A percentile compares a stretch with the other conserved stretches of the same genome.
These are phyloP conservation scores for Trichoderma citrinoviride DNA, from an alignment of 2,329 filamentous ascomycete genomes.

Conservation along the genomic window DNA sequence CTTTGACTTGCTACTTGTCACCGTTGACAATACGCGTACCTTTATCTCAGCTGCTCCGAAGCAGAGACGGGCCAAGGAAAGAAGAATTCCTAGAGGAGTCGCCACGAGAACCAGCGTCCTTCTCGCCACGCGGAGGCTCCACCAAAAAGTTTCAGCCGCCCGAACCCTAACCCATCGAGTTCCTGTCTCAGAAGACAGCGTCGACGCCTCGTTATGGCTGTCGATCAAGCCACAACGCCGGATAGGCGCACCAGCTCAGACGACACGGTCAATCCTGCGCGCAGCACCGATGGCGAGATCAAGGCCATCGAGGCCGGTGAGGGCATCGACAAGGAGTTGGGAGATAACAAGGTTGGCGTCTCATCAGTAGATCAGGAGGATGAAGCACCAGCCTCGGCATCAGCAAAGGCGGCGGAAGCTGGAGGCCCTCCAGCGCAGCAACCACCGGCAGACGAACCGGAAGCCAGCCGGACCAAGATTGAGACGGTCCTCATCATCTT, in stretches of 20 bases:
- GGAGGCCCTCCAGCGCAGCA: constrained; percentile 9
- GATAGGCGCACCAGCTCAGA: constrained; percentile 32
- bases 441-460: constrained; percentile 29
- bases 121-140: constrained; percentile 13
- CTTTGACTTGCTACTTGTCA: background rate
- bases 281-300: constrained; percentile 23
- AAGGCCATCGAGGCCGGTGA: constrained; percentile 5
- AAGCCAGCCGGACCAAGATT: constrained; percentile 38
- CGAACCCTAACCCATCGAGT: background rate
- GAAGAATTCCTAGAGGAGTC: background rate
- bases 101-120: background rate
- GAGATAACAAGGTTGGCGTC: constrained; percentile 4
- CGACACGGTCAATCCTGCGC: constrained; percentile 31
- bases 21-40: background rate
- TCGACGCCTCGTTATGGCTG: constrained; percentile 15
- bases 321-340: background rate
- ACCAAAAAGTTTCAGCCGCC: constrained; percentile 18
- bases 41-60: background rate
- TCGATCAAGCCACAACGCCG: constrained; percentile 20
- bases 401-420: constrained; percentile 3
- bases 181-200: background rate
- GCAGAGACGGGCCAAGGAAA: background rate
- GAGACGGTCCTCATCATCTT: constrained; percentile 42
- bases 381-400: constrained; percentile 4
- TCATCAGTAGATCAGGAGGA: constrained; percentile 22